These are phyloP conservation scores for Pulveroboletus frians DNA, from an alignment of 768 basidiomycete species.

Conservation along the genomic window DNA sequence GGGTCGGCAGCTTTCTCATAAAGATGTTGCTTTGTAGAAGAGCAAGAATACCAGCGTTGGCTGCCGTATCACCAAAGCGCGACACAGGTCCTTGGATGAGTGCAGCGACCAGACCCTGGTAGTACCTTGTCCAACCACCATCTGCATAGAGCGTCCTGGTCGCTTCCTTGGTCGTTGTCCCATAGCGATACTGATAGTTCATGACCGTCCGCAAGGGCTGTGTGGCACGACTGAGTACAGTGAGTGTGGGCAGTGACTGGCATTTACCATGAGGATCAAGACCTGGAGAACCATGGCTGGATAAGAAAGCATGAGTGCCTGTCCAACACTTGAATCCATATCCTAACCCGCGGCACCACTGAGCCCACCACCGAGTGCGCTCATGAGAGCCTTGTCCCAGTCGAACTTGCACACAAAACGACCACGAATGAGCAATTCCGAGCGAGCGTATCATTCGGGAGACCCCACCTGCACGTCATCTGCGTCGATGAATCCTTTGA, in stretches of 20 bases:
- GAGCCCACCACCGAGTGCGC: constrained; percentile 83
- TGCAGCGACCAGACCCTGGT: constrained; percentile 82
- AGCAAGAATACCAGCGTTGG: constrained; percentile 88
- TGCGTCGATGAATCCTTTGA: constrained; percentile 67
- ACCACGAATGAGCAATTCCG: constrained; percentile 39
- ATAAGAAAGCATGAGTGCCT: constrained; percentile 5
- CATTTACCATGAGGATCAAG: constrained; percentile 66
- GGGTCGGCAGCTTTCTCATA: constrained; percentile 55
- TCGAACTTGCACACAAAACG: constrained; percentile 60
- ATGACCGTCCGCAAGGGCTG: constrained; percentile 92
- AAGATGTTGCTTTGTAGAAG: constrained; percentile 73
- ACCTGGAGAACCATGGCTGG: constrained; percentile 94
- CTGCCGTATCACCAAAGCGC: constrained; percentile 93
- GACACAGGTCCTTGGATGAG: constrained; percentile 80
- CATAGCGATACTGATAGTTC: constrained; percentile 94
- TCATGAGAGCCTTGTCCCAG: constrained; percentile 65
- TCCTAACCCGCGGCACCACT: constrained; percentile 76
- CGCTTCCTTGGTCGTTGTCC: constrained; percentile 66
- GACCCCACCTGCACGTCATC: constrained; percentile 59
- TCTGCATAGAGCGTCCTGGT: constrained; percentile 65
- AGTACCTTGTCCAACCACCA: constrained; percentile 81
- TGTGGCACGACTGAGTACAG: neutral
- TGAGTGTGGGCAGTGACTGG: neutral
- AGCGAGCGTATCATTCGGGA: constrained; percentile 31
- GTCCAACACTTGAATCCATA: neutral